Evolutionary conservation across 2,329 filamentous ascomycete species (phyloP).

Genomic region (Berkeleyomyces rouxiae): DNA sequence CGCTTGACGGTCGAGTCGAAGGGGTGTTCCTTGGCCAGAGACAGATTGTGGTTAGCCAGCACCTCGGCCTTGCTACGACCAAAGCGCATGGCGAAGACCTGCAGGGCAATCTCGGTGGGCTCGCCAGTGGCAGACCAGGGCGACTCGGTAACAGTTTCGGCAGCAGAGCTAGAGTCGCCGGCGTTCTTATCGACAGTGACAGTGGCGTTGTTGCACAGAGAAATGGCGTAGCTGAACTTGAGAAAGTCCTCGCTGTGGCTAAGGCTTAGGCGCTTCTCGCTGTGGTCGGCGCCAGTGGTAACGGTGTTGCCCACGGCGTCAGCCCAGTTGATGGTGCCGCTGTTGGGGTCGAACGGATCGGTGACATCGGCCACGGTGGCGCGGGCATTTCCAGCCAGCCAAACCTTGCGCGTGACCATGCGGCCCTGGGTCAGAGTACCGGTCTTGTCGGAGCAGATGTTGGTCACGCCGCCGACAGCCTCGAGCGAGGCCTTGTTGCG

Average conservation of each 20-base stretch:
- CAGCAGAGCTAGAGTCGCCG: constrained; percentile 9
- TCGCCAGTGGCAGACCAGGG: constrained; percentile 46
- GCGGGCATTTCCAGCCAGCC: constrained; percentile 37
- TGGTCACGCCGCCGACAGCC: constrained; percentile 51
- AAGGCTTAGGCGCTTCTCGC: constrained; percentile 12
- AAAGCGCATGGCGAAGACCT: constrained; percentile 57
- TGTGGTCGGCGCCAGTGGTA: constrained; percentile 4
- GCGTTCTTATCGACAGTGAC: constrained; percentile 27
- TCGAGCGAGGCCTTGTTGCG: constrained; percentile 49
- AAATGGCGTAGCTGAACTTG: constrained; percentile 36
- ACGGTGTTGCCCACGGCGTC: constrained; percentile 18
- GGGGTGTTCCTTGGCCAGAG: constrained; percentile 46
- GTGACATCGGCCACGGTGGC: constrained; percentile 37
- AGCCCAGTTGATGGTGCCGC: constrained; percentile 33
- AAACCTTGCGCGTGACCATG: constrained; percentile 48
- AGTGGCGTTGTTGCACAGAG: constrained; percentile 44
- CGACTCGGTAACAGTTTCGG: constrained; percentile 15
- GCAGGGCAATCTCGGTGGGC: constrained; percentile 57
- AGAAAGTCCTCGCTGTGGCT: constrained; percentile 22
- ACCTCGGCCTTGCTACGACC: constrained; percentile 31
- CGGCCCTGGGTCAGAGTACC: constrained; percentile 50
- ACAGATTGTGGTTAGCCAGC: constrained; percentile 23
- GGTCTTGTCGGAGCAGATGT: constrained; percentile 56
- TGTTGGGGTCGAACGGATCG: constrained; percentile 44
- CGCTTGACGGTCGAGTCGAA: constrained; percentile 60